Base-by-base conservation (phyloP, 2,329 filamentous ascomycete genomes). In the Zalaria obscura region DNA sequence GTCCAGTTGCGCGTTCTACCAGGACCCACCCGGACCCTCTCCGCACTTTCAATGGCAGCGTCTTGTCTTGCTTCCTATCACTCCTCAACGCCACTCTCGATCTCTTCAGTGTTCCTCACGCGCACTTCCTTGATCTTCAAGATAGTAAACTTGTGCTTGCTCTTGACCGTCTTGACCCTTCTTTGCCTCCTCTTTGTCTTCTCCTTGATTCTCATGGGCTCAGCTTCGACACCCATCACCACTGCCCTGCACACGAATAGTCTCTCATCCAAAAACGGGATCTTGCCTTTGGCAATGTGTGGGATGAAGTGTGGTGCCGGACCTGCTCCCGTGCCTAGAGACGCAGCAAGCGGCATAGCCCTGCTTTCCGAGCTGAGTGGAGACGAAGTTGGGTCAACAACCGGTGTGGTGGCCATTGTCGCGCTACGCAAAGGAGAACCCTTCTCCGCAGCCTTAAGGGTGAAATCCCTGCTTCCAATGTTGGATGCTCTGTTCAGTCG, bases 71-170 rank as follows among this genome's bases (percentile, higher is more conserved):
- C 18, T 18, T 18, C 18, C 18, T 18, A 18, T 32, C 29, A n/a
- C n/a, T 32, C 29, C 29, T 32, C 29, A 32, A 32, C 29, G n/a
- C 56, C 62, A 25, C 63, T 62, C 45, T 64, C 65, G 54, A 76
- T 59, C 57, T 75, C 67, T 39, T 76, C 73, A 45, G 71, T 47
- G 26, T 63, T 66, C 61, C 69, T 74, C 4, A 93, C 70, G 57
- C 74, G 80, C 48, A 96, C 58, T 63, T 96, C 84, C 57, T 82
- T 81, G 48, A 98, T 82, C 56, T 79, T 73, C 62, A 98, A 57
- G 25, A 94, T 75, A 3, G 91, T 98, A 62, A 83, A 94, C 55
- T 76, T 73, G 59, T 93, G 85, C 73, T 98, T 95, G 69, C 86
- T 95, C 67, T 73, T 80, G 6, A 91, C 81, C 45, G 73, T 76